A percentile compares a stretch with the other conserved stretches of the same genome.
phyloP scores from a whole-genome alignment of 805 yeast species.

The Ogataea kodamae region DNA sequence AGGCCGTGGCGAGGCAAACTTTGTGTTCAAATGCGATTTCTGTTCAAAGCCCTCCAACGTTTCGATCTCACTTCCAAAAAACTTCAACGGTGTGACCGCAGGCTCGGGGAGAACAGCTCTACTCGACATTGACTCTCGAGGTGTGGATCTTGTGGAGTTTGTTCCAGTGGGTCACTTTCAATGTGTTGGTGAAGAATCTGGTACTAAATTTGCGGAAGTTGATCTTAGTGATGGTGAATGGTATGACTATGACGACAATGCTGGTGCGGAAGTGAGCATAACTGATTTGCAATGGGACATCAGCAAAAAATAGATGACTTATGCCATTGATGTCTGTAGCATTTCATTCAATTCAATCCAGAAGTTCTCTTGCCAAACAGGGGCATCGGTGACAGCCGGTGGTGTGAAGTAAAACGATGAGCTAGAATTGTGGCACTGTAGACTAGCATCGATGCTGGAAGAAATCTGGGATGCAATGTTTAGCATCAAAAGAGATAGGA shows the following conservation, averaged over 20 bases:
- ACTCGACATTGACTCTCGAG: slow-evolving; percentile 79
- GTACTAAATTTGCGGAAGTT: slow-evolving; percentile 55
- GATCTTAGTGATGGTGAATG: slow-evolving; percentile 81
- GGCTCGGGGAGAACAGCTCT: slow-evolving; percentile 41
- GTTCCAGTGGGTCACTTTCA: slow-evolving; percentile 59
- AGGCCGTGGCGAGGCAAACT: slow-evolving; percentile 79
- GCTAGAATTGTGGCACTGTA: no score
- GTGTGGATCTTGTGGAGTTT: slow-evolving; percentile 69
- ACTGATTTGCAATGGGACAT: slow-evolving; percentile 71
- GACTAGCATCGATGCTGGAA: no score
- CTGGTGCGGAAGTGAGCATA: slow-evolving; percentile 74
- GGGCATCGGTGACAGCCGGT: no score
- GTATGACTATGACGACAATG: slow-evolving; percentile 92
- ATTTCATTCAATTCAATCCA: no score
- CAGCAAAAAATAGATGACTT: slow-evolving; percentile 20
- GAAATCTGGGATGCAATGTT: no score
- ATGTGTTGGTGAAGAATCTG: slow-evolving; percentile 45
- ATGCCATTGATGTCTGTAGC: no score
- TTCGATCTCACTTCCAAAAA: slow-evolving; percentile 24
- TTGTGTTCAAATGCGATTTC: slow-evolving; percentile 50
- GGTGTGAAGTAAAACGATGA: no score
- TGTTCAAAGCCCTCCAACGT: slow-evolving; percentile 27
- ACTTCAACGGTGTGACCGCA: slow-evolving; percentile 34
- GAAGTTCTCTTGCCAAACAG: slow-evolving; percentile 1
- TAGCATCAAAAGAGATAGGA: no score